Evolutionary conservation across 257 asterid genomes (phyloP).

Genomic region (Forsythia viridissima): DNA sequence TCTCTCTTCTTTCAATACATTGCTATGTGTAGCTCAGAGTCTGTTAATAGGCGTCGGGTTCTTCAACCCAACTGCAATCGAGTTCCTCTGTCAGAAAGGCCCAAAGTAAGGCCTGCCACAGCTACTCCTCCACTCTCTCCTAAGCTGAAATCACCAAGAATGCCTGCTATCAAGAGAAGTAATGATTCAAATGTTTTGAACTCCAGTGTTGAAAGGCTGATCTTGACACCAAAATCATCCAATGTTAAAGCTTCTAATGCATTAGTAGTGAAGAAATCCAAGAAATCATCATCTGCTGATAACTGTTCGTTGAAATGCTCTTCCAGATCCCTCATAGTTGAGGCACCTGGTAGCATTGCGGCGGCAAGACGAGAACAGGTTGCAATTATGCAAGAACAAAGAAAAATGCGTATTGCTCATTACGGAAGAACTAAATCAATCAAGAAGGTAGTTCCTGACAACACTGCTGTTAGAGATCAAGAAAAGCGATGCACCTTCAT

Average conservation of each 20-base stretch:
- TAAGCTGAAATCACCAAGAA: constrained; percentile 45
- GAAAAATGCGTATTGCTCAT: constrained; percentile 75
- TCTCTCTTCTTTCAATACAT: not conserved
- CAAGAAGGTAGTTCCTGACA: constrained; percentile 34
- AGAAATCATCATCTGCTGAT: constrained; percentile 19
- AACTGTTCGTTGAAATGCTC: constrained; percentile 33
- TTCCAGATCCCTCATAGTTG: constrained; percentile 34
- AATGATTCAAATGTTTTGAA: constrained; percentile 30
- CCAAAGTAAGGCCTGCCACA: constrained; percentile 12
- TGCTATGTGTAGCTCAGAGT: constrained; percentile 56
- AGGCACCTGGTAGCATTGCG: constrained; percentile 74
- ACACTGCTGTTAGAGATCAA: constrained; percentile 8
- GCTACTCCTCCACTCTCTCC: constrained; percentile 42
- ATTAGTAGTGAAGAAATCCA: constrained; percentile 39
- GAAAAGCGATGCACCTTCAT: constrained; percentile 75
- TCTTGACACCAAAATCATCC: constrained; percentile 20
- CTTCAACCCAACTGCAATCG: constrained; percentile 54
- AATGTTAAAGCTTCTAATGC: not conserved
- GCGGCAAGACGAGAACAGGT: constrained; percentile 82
- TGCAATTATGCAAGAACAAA: constrained; percentile 61
- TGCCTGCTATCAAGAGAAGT: constrained; percentile 42
- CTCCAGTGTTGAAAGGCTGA: constrained; percentile 34
- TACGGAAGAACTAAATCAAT: constrained; percentile 65
- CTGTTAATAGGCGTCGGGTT: constrained; percentile 44
- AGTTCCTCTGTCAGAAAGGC: constrained; percentile 49